A percentile compares a stretch with the other conserved stretches of the same genome.
Evolutionary conservation across 345 rosid genomes (phyloP).

Genomic region (Salix brachista): DNA sequence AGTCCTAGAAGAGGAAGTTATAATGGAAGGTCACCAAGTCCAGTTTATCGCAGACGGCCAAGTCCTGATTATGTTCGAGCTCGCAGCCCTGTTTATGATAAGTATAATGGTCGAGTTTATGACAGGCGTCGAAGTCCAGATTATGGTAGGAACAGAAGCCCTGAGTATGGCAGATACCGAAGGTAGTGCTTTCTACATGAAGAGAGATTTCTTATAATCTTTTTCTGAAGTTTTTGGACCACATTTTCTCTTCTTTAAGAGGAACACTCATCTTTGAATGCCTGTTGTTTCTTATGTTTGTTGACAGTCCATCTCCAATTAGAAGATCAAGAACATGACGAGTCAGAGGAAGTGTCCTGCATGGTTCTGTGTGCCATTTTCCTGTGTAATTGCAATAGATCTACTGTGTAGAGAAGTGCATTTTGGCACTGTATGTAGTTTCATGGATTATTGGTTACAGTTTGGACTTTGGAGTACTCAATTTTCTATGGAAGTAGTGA

Average conservation of each 20-base stretch:
- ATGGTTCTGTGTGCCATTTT: background rate
- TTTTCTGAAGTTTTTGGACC: background rate
- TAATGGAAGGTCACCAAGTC: slow-evolving; percentile 67
- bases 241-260: background rate
- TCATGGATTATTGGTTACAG: background rate
- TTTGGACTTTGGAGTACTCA: background rate
- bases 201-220: background rate
- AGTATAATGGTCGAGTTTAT: slow-evolving; percentile 56
- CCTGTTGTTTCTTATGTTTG: background rate
- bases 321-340: slow-evolving; percentile 52
- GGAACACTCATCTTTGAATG: background rate
- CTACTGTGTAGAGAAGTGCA: slow-evolving; percentile 2
- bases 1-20: slow-evolving; percentile 63
- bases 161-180: slow-evolving; percentile 51
- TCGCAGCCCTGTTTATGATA: slow-evolving; percentile 67
- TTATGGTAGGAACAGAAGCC: slow-evolving; percentile 43
- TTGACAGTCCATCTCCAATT: slow-evolving; percentile 60
- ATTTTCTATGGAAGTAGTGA: background rate
- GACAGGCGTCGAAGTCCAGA: slow-evolving; percentile 48
- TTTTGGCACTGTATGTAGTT: background rate
- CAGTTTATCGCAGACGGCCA: slow-evolving; percentile 54
- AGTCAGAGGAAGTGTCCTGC: slow-evolving; percentile 5
- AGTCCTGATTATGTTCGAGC: slow-evolving; percentile 80
- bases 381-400: background rate
- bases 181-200: slow-evolving; percentile 38